A percentile compares a stretch with the other conserved stretches of the same genome.
These are phyloP conservation scores for Pezicula carpinea DNA, from an alignment of 2,329 filamentous ascomycete species.

Conservation along the genomic window DNA sequence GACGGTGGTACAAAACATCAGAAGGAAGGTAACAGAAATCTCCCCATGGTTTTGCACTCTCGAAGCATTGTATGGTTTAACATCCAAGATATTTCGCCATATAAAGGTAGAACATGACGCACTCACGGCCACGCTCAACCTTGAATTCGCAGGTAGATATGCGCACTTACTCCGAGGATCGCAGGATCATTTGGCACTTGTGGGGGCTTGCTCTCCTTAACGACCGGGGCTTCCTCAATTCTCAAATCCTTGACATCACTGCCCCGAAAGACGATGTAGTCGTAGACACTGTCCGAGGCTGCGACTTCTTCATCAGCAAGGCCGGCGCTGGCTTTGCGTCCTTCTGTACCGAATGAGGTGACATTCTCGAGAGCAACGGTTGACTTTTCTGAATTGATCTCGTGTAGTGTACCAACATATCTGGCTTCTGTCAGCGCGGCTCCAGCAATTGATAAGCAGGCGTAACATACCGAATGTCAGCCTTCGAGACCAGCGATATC, in stretches of 20 bases:
- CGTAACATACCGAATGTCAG: constrained; percentile 79
- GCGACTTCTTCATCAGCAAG: constrained; percentile 72
- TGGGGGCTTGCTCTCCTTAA: constrained; percentile 70
- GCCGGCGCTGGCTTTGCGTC: constrained; percentile 62
- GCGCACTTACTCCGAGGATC: constrained; percentile 85
- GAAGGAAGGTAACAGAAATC: constrained; percentile 99
- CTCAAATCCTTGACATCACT: constrained; percentile 98
- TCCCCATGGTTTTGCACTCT: constrained; percentile 96
- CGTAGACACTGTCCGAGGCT: constrained; percentile 84
- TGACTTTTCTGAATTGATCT: constrained; percentile 96
- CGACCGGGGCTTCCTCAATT: constrained; percentile 76
- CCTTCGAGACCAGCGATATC: constrained; percentile 96
- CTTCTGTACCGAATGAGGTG: constrained; percentile 89
- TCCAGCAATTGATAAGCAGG: neutral
- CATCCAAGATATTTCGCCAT: constrained; percentile 99
- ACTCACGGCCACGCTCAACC: neutral
- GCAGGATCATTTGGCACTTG: constrained; percentile 90
- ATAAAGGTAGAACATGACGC: constrained; percentile 27
- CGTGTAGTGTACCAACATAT: constrained; percentile 92
- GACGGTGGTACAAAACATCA: constrained; percentile 48
- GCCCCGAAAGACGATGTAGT: constrained; percentile 97
- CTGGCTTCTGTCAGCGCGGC: constrained; percentile 41
- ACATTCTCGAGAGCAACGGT: constrained; percentile 98
- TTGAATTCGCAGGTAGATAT: constrained; percentile 1
- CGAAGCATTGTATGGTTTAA: constrained; percentile 82